Percentiles rank a stretch among this genome's conserved stretches.
phyloP scores from a whole-genome alignment of 2,329 filamentous ascomycete genomes.

The Pseudophaeomoniella oleicola region DNA sequence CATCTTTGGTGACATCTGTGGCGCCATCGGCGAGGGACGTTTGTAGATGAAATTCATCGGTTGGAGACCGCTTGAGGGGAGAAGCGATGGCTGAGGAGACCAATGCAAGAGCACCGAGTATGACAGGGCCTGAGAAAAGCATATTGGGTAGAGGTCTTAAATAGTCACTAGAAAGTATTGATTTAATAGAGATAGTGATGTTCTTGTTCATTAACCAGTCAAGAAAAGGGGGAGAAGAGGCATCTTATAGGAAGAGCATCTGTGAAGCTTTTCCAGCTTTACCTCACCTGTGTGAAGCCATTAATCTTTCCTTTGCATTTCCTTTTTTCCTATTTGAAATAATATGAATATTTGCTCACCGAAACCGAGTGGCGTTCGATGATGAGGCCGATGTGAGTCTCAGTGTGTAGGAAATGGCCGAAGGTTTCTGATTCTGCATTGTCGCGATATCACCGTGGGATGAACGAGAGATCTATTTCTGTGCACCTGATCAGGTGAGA shows the following conservation, averaged over 20 bases:
- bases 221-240: not conserved
- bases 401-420: too few relatives aligned
- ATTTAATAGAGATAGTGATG: not conserved
- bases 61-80: not conserved
- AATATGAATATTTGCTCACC: too few relatives aligned
- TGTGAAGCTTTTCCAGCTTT: too few relatives aligned
- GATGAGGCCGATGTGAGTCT: too few relatives aligned
- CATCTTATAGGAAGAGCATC: too few relatives aligned
- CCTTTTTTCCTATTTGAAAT: not conserved
- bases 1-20: not conserved
- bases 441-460: too few relatives aligned
- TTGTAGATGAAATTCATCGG: not conserved
- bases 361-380: too few relatives aligned
- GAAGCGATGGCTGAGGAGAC: not conserved
- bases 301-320: not conserved
- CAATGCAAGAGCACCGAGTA: not conserved
- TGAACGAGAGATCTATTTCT: too few relatives aligned
- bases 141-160: not conserved
- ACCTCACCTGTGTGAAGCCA: not conserved
- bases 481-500: too few relatives aligned
- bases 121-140: not conserved
- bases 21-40: not conserved
- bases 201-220: not conserved
- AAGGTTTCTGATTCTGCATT: too few relatives aligned
- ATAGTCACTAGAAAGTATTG: not conserved